phyloP scores from a whole-genome alignment of 441 rosid species.

The Gossypium laxum region DNA sequence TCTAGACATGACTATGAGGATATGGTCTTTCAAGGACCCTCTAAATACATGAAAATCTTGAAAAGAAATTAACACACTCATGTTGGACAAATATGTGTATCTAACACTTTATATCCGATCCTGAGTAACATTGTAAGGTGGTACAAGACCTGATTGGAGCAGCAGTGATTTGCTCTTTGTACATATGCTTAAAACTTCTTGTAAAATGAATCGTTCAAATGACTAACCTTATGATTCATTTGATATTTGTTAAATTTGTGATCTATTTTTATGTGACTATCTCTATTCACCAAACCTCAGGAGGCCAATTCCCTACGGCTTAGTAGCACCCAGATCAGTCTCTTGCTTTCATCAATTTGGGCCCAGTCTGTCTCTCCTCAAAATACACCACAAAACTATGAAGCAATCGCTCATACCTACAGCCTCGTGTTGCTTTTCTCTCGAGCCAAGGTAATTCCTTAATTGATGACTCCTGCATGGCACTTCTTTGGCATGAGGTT shows the following conservation, averaged over 20 bases:
- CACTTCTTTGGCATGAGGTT: background rate
- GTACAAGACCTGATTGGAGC: background rate
- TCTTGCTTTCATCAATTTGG: constrained; percentile 71
- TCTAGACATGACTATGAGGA: background rate
- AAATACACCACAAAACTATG: constrained; percentile 61
- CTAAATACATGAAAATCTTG: background rate
- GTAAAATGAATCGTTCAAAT: background rate
- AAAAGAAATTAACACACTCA: background rate
- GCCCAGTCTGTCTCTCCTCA: constrained; percentile 58
- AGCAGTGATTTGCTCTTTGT: background rate
- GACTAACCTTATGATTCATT: constrained; percentile 6
- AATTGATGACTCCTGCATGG: background rate
- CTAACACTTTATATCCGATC: background rate
- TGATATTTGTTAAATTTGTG: background rate
- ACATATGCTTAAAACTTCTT: constrained; percentile 10
- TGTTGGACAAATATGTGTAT: background rate
- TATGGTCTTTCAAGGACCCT: background rate
- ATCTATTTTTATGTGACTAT: constrained; percentile 8
- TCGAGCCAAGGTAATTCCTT: constrained; percentile 49
- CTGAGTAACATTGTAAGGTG: background rate
- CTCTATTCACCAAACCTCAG: constrained; percentile 27
- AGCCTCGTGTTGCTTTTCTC: constrained; percentile 62
- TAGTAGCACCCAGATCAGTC: constrained; percentile 67
- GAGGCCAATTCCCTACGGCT: constrained; percentile 47
- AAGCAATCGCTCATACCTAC: constrained; percentile 68